Evolutionary conservation across 2,329 filamentous ascomycete genomes (phyloP).

Genomic region (Colletotrichum tanaceti): DNA sequence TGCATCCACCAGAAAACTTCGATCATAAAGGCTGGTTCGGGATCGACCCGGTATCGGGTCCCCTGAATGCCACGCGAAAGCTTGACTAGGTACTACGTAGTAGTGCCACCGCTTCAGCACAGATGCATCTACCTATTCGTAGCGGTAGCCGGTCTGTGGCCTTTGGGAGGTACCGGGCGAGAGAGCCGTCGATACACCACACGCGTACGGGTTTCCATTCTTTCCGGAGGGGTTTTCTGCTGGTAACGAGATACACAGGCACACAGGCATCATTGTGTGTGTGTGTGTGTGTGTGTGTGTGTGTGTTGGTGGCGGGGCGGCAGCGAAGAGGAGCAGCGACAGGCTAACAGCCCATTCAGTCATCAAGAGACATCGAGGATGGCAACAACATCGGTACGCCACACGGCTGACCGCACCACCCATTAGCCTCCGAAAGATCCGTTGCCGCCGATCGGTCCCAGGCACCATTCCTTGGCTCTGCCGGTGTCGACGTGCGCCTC

Average conservation of each 20-base stretch:
- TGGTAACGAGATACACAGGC: too few relatives aligned
- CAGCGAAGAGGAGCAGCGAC: too few relatives aligned
- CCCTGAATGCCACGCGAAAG: slow-evolving; percentile 29
- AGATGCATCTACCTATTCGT: background rate
- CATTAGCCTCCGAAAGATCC: slow-evolving; percentile 15
- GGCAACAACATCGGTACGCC: background rate
- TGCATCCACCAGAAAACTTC: slow-evolving; percentile 11
- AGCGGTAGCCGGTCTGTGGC: background rate
- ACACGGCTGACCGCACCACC: background rate
- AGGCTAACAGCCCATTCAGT: too few relatives aligned
- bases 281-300: too few relatives aligned
- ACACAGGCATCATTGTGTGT: too few relatives aligned
- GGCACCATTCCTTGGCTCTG: slow-evolving; percentile 34
- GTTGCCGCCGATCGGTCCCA: slow-evolving; percentile 30
- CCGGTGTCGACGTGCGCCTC: slow-evolving; percentile 17
- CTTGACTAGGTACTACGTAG: too few relatives aligned
- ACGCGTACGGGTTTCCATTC: background rate
- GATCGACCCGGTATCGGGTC: slow-evolving; percentile 33
- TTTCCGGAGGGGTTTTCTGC: background rate
- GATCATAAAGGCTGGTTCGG: slow-evolving; percentile 12
- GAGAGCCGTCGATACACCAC: too few relatives aligned
- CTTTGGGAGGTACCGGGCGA: background rate
- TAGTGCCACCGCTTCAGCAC: slow-evolving; percentile 9
- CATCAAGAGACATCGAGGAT: background rate
- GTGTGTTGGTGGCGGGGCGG: too few relatives aligned